Conservation (phyloP, 2,329 filamentous ascomycete species). For the Venturiaceae sp. region DNA sequence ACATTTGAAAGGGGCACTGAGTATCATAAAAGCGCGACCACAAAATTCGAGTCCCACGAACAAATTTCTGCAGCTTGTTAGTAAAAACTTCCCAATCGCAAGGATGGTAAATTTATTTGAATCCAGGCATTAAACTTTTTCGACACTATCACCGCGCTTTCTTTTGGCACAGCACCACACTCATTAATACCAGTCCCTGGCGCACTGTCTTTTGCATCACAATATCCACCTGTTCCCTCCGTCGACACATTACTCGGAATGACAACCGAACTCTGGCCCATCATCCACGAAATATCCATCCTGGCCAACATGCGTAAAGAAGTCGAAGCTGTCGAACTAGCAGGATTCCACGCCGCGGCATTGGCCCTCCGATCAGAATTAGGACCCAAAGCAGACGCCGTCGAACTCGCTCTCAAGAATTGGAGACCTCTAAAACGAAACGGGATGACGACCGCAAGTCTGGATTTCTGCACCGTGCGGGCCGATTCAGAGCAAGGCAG, state of each 20-base stretch:
- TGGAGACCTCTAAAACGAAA: not conserved
- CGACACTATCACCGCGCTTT: not conserved
- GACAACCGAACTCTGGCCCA: conserved; percentile 2
- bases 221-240: not conserved
- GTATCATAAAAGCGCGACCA: not conserved
- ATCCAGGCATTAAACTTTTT: not conserved
- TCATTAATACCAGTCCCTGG: not conserved
- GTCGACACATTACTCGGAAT: not conserved
- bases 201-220: not conserved
- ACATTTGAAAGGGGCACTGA: not conserved
- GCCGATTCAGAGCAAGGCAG: not conserved
- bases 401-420: not conserved
- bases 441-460: not conserved
- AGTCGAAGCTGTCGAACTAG: not conserved
- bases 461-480: not conserved
- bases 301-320: conserved; percentile 2
- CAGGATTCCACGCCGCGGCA: not conserved
- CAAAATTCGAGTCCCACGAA: not conserved
- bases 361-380: not conserved
- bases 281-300: conserved; percentile 1
- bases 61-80: not conserved
- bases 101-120: no score
- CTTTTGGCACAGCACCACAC: not conserved
- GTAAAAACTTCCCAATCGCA: no score
- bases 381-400: not conserved